Percentiles rank a stretch among this genome's conserved stretches.
These are phyloP conservation scores for Wickerhamiella azymoides DNA, from an alignment of 805 yeast species.

Conservation along the genomic window DNA sequence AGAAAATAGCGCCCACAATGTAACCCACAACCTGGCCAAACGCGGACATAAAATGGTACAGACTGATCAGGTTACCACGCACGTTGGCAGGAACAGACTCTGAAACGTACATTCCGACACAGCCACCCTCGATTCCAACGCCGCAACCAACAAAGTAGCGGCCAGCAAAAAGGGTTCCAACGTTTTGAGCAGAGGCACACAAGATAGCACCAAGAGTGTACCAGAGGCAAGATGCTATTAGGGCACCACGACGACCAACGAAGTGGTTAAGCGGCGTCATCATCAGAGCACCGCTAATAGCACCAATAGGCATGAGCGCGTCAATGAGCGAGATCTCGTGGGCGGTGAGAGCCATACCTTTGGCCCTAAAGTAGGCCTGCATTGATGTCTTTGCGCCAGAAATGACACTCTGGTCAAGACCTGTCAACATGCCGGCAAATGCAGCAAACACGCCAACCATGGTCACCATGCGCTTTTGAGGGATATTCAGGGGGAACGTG, in stretches of 20 bases:
- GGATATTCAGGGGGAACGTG: background rate
- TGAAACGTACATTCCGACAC: constrained; percentile 46
- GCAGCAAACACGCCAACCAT: constrained; percentile 47
- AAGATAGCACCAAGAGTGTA: constrained; percentile 48
- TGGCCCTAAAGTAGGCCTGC: constrained; percentile 27
- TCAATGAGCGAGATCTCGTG: constrained; percentile 40
- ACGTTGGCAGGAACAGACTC: constrained; percentile 44
- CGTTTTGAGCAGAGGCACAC: constrained; percentile 38
- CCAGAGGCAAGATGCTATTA: constrained; percentile 42
- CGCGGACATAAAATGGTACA: constrained; percentile 52
- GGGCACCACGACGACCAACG: constrained; percentile 42
- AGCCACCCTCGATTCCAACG: constrained; percentile 52
- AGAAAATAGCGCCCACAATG: constrained; percentile 49
- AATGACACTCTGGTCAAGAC: constrained; percentile 53
- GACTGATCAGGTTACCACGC: constrained; percentile 46
- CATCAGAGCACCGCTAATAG: constrained; percentile 45
- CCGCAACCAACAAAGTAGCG: constrained; percentile 49
- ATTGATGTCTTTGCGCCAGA: constrained; percentile 47
- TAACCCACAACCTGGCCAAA: constrained; percentile 53
- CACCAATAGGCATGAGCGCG: constrained; percentile 53
- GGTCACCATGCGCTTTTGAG: constrained; percentile 32
- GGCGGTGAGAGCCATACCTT: constrained; percentile 21
- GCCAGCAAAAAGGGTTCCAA: constrained; percentile 42
- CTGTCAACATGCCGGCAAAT: constrained; percentile 50
- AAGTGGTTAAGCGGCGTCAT: constrained; percentile 44